A percentile compares a stretch with the other conserved stretches of the same genome.
These are phyloP conservation scores for Colletotrichum lini DNA, from an alignment of 2,329 filamentous ascomycete species.

Conservation along the genomic window DNA sequence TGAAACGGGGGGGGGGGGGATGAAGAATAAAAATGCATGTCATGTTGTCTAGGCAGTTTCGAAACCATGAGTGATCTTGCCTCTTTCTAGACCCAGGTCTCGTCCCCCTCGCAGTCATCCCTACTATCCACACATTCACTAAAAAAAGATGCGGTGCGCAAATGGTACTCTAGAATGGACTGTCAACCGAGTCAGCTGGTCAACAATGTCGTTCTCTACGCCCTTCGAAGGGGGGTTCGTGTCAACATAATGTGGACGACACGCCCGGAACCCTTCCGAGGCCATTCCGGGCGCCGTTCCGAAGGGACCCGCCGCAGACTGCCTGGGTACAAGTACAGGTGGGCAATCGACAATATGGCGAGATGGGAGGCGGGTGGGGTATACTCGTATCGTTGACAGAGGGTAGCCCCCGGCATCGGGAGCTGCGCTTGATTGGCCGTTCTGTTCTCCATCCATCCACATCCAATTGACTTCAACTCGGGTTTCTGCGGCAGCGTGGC, in stretches of 20 bases:
- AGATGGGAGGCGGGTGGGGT: not conserved
- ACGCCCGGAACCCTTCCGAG: not conserved
- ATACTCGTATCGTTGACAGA: not conserved
- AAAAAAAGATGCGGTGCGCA: not conserved
- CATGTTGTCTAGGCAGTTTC: too few species aligned
- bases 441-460: constrained; percentile 8
- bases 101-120: not conserved
- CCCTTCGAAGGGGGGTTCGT: not conserved
- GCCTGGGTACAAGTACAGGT: not conserved
- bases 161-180: not conserved
- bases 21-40: too few species aligned
- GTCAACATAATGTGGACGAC: not conserved
- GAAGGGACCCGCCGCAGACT: not conserved
- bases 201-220: not conserved
- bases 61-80: too few species aligned
- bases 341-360: not conserved
- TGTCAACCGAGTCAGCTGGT: not conserved
- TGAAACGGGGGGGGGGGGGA: too few species aligned
- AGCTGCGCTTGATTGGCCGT: constrained; percentile 3
- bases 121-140: not conserved
- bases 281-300: not conserved
- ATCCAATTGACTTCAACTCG: constrained; percentile 34
- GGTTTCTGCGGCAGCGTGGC: not conserved
- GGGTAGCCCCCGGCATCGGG: too few species aligned
- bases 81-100: not conserved